Evolutionary conservation across 805 yeast species (phyloP).

Genomic region (Hanseniaspora pseudoguilliermondii): DNA sequence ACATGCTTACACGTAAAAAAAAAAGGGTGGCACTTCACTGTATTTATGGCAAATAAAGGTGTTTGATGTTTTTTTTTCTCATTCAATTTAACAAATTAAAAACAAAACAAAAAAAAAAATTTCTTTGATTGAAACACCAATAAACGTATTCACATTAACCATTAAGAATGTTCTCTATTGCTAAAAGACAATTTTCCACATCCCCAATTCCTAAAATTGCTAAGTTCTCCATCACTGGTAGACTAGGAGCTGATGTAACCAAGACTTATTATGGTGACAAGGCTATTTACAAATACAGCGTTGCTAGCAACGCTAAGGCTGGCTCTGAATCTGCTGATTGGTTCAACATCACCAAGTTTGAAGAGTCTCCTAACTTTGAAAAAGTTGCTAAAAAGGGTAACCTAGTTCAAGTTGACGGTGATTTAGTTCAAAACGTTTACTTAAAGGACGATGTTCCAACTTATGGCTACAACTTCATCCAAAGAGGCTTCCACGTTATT

Average conservation of each 20-base stretch:
- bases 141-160: no score
- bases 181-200: conserved; percentile 9
- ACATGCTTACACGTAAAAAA: no score
- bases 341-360: background rate
- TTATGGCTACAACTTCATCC: background rate
- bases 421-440: background rate
- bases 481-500: background rate
- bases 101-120: background rate
- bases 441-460: background rate
- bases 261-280: background rate
- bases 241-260: conserved; percentile 2
- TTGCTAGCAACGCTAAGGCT: background rate
- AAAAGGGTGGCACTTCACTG: no score
- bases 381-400: background rate
- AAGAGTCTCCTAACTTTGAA: background rate
- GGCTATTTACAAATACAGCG: background rate
- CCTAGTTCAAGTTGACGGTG: conserved; percentile 7
- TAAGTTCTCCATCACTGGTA: conserved; percentile 4
- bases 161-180: conserved; percentile 4
- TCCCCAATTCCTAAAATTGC: background rate
- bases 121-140: background rate
- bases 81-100: no score
- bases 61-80: no score
- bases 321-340: background rate
- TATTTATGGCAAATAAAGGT: no score